Percentiles rank a stretch among this genome's conserved stretches.
Evolutionary conservation across 2,329 filamentous ascomycete genomes (phyloP).

Genomic region (Stemphylium beticola): DNA sequence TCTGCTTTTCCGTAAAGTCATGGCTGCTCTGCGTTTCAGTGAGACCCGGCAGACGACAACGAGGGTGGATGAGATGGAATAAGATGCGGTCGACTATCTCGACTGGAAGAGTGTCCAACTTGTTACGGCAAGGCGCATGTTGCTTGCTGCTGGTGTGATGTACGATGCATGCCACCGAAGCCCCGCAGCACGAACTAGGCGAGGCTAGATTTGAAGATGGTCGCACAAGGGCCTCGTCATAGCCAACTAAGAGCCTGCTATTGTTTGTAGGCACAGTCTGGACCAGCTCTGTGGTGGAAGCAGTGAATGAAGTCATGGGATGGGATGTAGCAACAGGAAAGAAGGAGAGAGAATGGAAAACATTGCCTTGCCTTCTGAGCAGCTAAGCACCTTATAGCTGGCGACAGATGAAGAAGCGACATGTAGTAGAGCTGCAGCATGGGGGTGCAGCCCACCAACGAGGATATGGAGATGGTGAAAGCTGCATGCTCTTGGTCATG

Average conservation of each 20-base stretch:
- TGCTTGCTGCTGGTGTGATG: not conserved
- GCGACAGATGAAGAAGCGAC: constrained; percentile 23
- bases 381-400: constrained; percentile 9
- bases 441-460: constrained; percentile 13
- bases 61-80: constrained; percentile 35
- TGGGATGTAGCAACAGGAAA: not conserved
- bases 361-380: not conserved
- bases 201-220: constrained; percentile 5
- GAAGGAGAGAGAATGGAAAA: not conserved
- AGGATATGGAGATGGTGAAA: constrained; percentile 23
- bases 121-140: constrained; percentile 13
- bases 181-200: not conserved
- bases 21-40: constrained; percentile 35
- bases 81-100: constrained; percentile 40
- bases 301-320: constrained; percentile 7
- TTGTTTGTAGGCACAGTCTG: not conserved
- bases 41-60: constrained; percentile 38
- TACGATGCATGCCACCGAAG: not conserved
- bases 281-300: constrained; percentile 4
- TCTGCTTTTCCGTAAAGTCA: constrained; percentile 22
- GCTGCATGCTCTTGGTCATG: not conserved
- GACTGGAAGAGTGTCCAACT: constrained; percentile 33
- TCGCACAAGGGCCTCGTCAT: constrained; percentile 6
- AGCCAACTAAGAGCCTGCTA: not conserved
- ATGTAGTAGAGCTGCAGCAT: constrained; percentile 12